A percentile compares a stretch with the other conserved stretches of the same genome.
These are phyloP conservation scores for Aspergillus pseudotamarii DNA, from an alignment of 2,329 filamentous ascomycete species.

Conservation along the genomic window DNA sequence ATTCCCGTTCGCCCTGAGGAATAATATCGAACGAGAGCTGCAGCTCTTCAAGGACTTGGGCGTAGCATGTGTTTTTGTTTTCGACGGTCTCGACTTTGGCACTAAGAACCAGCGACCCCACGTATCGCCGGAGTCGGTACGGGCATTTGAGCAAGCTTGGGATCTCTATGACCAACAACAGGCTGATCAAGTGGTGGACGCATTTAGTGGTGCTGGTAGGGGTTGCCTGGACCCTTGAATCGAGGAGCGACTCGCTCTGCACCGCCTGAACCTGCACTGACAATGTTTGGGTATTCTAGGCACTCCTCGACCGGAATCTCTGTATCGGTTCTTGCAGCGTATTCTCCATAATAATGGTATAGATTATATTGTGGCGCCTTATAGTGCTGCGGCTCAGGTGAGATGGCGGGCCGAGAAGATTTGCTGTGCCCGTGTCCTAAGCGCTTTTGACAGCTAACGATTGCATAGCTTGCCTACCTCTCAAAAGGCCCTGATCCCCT, in stretches of 20 bases:
- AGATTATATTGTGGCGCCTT: conserved; percentile 81
- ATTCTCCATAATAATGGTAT: conserved; percentile 70
- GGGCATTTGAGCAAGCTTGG: conserved; percentile 80
- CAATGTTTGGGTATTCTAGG: conserved; percentile 50
- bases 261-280: conserved; percentile 29
- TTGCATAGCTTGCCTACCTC: conserved; percentile 68
- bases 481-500: conserved; percentile 70
- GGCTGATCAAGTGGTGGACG: conserved; percentile 76
- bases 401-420: conserved; percentile 24
- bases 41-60: conserved; percentile 69
- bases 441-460: conserved; percentile 7
- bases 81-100: conserved; percentile 81
- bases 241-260: conserved; percentile 17
- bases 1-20: conserved; percentile 75
- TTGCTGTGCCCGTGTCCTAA: background rate
- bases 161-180: conserved; percentile 78
- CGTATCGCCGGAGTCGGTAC: conserved; percentile 64
- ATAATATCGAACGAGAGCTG: conserved; percentile 75
- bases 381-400: conserved; percentile 85
- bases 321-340: conserved; percentile 76
- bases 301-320: conserved; percentile 69
- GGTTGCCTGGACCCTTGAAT: background rate
- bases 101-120: conserved; percentile 68
- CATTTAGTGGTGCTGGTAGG: conserved; percentile 82
- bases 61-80: conserved; percentile 84